Evolutionary conservation across 805 yeast genomes (phyloP), one percentile per base, ranked within the genome.

Genomic region (Wickerhamomyces subpelliculosus): DNA sequence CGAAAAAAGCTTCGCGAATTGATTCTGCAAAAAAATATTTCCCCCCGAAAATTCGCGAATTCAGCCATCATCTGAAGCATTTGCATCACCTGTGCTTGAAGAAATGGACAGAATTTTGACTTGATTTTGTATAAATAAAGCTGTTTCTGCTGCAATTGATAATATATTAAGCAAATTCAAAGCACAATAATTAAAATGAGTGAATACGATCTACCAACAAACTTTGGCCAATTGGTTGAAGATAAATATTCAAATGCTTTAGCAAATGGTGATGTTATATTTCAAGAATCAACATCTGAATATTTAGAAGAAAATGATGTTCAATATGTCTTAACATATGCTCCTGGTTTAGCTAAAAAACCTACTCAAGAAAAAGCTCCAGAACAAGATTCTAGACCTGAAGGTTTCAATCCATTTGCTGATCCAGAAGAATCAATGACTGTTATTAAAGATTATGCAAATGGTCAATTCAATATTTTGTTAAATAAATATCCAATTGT

Each of bases 401-500:
- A 60, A 38, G 57, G 56, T 17, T 60, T 62, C 39, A 76, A 87
- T 52, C 97, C 97, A 3, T 90, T 93, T 62, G 71, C 72, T 35
- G 72, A 77, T 17, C 90, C 95, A 0, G 96, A 85, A 48, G 84
- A 84, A 5, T 80, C 76, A 42, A 63, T 89, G 32, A 75, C 87
- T 0, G 69, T 89, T 8, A 49, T 75, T 20, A 69, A 70, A 9
- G 68, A 69, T 33, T 68, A 72, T 41, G 74, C 75, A 10, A 68
- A 65, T 4, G 60, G 59, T 13, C 63, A 73, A 22, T 75, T 81
- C 52, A 68, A 78, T 45, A 59, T 90, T 25, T 75, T 90, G 6
- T 71, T 87, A 48, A 90, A 90, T 68, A 93, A 90, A 60, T 93
- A 74, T 60, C 95, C 97, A 9, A 80, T 89, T 27, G 73, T 82